Evolutionary conservation across 306 rosid genomes (phyloP).

Genomic region (Hippophae tibetana): DNA sequence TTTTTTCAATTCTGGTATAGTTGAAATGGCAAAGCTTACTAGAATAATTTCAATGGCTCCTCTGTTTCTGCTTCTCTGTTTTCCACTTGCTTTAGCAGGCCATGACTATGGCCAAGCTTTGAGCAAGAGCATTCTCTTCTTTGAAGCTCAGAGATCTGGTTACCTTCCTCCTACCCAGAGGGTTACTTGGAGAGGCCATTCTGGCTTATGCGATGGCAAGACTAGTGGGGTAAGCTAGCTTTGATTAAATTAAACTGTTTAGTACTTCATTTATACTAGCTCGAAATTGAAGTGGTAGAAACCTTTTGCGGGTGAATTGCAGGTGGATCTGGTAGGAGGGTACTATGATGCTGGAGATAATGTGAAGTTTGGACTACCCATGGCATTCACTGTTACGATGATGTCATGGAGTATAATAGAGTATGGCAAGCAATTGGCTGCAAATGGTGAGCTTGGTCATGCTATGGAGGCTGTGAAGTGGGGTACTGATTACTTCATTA

Average conservation of each 20-base stretch:
- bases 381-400: constrained; percentile 61
- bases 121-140: constrained; percentile 82
- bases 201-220: constrained; percentile 84
- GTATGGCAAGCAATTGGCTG: constrained; percentile 16
- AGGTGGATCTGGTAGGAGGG: constrained; percentile 69
- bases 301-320: constrained; percentile 3
- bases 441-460: constrained; percentile 21
- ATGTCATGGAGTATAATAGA: constrained; percentile 67
- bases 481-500: constrained; percentile 94
- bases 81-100: constrained; percentile 40
- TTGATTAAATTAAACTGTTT: background rate
- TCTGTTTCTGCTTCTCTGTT: constrained; percentile 31
- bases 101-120: constrained; percentile 86
- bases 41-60: constrained; percentile 29
- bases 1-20: background rate
- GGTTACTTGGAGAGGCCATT: constrained; percentile 79
- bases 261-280: background rate
- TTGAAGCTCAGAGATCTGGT: constrained; percentile 98
- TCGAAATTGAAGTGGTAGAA: background rate
- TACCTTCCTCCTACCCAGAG: constrained; percentile 67
- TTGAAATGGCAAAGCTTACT: constrained; percentile 38
- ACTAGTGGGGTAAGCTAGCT: constrained; percentile 56
- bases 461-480: constrained; percentile 48
- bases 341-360: constrained; percentile 76
- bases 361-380: constrained; percentile 49